phyloP scores from a whole-genome alignment of 805 yeast species.

The Wickerhamomyces subpelliculosus region DNA sequence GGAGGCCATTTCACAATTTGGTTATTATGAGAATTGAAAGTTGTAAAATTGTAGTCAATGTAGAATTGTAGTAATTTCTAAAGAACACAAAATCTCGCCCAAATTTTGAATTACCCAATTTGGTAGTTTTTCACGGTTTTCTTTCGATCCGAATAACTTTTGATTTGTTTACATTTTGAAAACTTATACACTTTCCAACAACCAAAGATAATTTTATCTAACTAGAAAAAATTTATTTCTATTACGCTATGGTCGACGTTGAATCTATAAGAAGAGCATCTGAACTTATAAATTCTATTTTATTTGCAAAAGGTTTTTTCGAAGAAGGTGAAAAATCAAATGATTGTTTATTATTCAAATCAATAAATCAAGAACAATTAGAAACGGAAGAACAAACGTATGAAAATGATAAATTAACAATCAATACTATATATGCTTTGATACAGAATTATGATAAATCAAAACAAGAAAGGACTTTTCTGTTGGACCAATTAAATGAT shows the following conservation, averaged over 20 bases:
- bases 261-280: conserved; percentile 9
- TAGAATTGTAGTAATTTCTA: no score
- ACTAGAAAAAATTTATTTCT: no score
- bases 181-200: neutral
- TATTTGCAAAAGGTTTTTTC: conserved; percentile 11
- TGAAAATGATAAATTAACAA: conserved; percentile 7
- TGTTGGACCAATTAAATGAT: conserved; percentile 3
- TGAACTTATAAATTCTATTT: conserved; percentile 7
- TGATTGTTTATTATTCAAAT: conserved; percentile 1
- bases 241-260: conserved; percentile 7
- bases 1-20: neutral
- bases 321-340: neutral
- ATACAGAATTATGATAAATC: conserved; percentile 9
- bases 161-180: neutral
- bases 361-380: conserved; percentile 7
- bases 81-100: no score
- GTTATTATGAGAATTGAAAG: no score
- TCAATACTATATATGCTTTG: conserved; percentile 10
- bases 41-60: no score
- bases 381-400: conserved; percentile 4
- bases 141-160: no score
- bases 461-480: conserved; percentile 2
- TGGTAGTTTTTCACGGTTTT: neutral
- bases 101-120: no score
- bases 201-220: no score